Base-by-base conservation (phyloP, 1,139 yeast species). In the Candida buenavistaensis region DNA sequence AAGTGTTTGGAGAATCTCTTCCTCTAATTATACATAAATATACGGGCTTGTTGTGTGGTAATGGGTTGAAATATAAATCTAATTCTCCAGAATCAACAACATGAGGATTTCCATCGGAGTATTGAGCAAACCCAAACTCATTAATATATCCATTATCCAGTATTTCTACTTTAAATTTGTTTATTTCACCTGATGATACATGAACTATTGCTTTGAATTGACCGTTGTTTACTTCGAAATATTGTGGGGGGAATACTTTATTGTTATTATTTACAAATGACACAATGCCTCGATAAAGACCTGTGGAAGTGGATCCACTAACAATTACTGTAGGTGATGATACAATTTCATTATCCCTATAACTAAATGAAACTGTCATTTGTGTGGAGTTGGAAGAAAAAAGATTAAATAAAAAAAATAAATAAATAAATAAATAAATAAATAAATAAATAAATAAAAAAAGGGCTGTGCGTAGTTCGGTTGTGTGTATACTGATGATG, bases 1-100 rank as follows among this genome's bases (percentile, higher is more conserved):
- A 90, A 6, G 59, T 45, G 6, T 79, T 78, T 4, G 80, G 77
- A 2, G 96, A 86, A 51, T 92, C 98, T 36, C 66, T 72, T 2
- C 88, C 97, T 6, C 89, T 59, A 15, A 92, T 59, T 10, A 90
- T 54, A 55, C 95, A 89, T 38, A 90, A 56, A 56, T 90, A 95
- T 9, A 90, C 64, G 2, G 95, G 95, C 33, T 88, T 89, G 50
- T 86, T 81, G 39, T 79, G 77, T 2, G 69, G 54, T 26, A 85
- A 55, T 0, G 90, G 92, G 2, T 67, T 56, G 55, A 79, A 88
- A 35, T 56, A 59, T 28, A 89, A 54, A 1, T 43, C 39, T 28
- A 69, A 47, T 6, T 30, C 32, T 2, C 55, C 63, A 1, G 39
- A 28, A 26, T 68, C 75, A 8, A 51, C 46, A 1, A 55, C 43